Evolutionary conservation across 805 yeast species (phyloP), one percentile per base, ranked within the genome.

Genomic region (Nakazawaea molendinolei): DNA sequence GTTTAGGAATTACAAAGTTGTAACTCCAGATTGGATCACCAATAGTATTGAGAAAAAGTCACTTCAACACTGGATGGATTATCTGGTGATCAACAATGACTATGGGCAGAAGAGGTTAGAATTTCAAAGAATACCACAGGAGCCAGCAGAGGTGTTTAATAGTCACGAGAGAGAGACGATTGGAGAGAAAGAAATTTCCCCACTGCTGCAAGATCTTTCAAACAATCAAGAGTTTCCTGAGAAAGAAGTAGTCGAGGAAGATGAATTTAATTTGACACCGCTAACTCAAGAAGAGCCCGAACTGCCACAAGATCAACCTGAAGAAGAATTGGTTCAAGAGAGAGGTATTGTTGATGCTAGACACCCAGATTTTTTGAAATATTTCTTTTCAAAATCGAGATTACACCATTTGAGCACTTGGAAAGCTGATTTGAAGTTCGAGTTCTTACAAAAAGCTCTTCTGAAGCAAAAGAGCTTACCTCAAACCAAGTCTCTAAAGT

Each of bases 391-490:
- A 5, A 78, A 81, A 36, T 89, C 97, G 1, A 64, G 97, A 34
- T 60, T 90, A 21, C 97, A 92, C 51, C 95, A 87, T 56, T 61
- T 92, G 31, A 84, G 95, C 45, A 68, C 78, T 3, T 86, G 95
- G 92, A 90, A 86, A 51, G 70, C 86, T 0, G 83, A 79, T 26
- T 59, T 92, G 17, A 65, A 85, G 32, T 62, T 73, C 2, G 71
- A 71, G 21, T 85, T 82, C 49, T 63, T 81, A 26, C 53, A 64
- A 3, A 57, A 56, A 32, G 74, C 81, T 10, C 46, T 73, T 1
- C 49, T 48, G 4, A 46, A 33, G 12, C 42, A 38, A 23, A 7
- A 7, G 12, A 15, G 15, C 6, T 7, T 9, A 13, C 18, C 5
- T n/a, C 5, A 16, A 27, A 25, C 24, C 24, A 24, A 16, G 6